These are phyloP conservation scores for Daldinia sp. DNA, from an alignment of 2,329 filamentous ascomycete genomes.

Conservation along the genomic window DNA sequence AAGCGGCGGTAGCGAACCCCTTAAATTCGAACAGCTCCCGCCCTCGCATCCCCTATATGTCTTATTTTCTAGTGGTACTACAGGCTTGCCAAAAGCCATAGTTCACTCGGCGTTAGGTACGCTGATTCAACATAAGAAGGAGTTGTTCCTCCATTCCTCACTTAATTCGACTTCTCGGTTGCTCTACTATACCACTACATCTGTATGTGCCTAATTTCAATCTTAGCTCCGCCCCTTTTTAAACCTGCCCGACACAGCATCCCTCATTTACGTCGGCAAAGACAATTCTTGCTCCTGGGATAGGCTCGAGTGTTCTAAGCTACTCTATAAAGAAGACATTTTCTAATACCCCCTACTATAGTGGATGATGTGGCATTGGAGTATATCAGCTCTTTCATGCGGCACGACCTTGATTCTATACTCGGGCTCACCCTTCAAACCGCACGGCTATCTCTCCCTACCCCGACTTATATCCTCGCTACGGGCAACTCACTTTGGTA, in stretches of 20 bases:
- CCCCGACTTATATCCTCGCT: conserved; percentile 84
- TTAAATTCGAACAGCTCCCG: conserved; percentile 80
- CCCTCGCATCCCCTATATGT: conserved; percentile 94
- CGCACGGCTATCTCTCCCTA: conserved; percentile 83
- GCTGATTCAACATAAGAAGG: conserved; percentile 96
- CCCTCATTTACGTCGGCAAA: not conserved
- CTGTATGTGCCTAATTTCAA: conserved; percentile 49
- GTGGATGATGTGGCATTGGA: conserved; percentile 99
- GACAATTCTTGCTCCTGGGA: not conserved
- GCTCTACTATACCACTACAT: conserved; percentile 94
- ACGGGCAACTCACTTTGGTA: conserved; percentile 91
- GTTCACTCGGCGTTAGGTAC: conserved; percentile 92
- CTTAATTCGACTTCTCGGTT: conserved; percentile 78
- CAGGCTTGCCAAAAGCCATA: conserved; percentile 88
- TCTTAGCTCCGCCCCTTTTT: not conserved
- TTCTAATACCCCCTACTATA: not conserved
- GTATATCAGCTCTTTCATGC: conserved; percentile 84
- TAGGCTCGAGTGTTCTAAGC: no score
- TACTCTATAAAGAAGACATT: not conserved
- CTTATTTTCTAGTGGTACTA: conserved; percentile 93
- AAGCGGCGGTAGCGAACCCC: conserved; percentile 57
- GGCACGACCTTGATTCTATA: conserved; percentile 89
- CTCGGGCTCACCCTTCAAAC: conserved; percentile 90
- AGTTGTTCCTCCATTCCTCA: conserved; percentile 88
- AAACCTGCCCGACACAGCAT: no score